Conservation (phyloP, 371 early-diverging fungal genomes). For the Lichtheimia ornata region DNA sequence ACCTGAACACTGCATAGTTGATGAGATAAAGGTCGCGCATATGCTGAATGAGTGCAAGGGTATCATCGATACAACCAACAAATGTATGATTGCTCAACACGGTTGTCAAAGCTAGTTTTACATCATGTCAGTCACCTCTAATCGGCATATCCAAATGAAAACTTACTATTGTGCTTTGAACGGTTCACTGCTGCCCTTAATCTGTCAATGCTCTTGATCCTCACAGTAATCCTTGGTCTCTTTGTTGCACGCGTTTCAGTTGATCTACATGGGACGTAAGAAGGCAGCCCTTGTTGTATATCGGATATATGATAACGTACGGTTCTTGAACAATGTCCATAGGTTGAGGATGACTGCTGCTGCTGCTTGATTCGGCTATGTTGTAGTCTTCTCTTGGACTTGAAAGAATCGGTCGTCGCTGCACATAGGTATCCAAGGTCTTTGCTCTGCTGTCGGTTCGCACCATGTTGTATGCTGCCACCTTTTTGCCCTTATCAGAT, state of each 20-base stretch:
- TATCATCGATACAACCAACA: constrained; percentile 89
- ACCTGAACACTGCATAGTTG: constrained; percentile 74
- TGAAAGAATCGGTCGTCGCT: neutral
- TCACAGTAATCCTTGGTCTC: constrained; percentile 8
- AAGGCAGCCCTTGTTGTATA: no score
- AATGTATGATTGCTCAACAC: constrained; percentile 79
- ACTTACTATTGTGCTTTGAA: constrained; percentile 58
- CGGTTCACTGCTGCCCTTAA: constrained; percentile 73
- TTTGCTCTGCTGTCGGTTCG: constrained; percentile 77
- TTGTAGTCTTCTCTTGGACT: neutral
- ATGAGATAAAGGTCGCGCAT: constrained; percentile 81
- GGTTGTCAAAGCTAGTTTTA: constrained; percentile 58
- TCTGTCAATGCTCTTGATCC: constrained; percentile 35
- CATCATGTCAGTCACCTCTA: neutral
- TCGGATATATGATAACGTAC: neutral
- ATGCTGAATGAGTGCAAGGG: constrained; percentile 77
- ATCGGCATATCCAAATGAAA: neutral
- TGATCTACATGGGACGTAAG: no score
- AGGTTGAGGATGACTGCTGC: neutral
- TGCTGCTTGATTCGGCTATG: constrained; percentile 8
- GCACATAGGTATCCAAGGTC: constrained; percentile 68
- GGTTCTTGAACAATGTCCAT: constrained; percentile 1
- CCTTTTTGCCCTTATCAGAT: constrained; percentile 10
- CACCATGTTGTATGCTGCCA: constrained; percentile 66
- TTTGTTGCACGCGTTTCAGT: neutral